Evolutionary conservation across 1,284 basidiomycete genomes (phyloP), one percentile per base, ranked within the genome.

Genomic region (Ganoderma lingzhi): DNA sequence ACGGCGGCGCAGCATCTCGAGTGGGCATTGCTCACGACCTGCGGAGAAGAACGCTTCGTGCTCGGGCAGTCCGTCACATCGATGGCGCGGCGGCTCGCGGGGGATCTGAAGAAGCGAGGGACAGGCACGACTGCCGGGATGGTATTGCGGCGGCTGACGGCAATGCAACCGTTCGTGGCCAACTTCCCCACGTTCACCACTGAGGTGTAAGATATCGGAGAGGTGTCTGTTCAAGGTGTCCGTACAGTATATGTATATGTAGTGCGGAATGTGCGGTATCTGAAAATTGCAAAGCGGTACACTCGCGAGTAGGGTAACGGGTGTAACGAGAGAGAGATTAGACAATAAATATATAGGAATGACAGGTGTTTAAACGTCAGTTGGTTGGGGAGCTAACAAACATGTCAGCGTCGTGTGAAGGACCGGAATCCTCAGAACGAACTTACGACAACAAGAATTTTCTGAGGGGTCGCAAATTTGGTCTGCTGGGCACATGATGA

Each of bases 381-480:
- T 70, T 28, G 83, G 61, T 14, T 84, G 83, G 51, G 89, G 89
- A 42, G 90, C 88, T 86, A 66, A 19, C 41, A 35, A 39, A 35
- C 3, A 2, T 19, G 55, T 71, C 42, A 74, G 62, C n/a, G 62
- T 12, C 53, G 64, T 41, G 37, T 14, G 14, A 30, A 45, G 65
- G 66, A 65, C 35, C 64, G 42, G 60, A 58, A 53, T 48, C 30
- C 60, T 64, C 61, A 42, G 19, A 9, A 35, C 28, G 67, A n/a
- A 88, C 93, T 84, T 78, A 94, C 93, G 93, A 79, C 93, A 95
- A 78, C 93, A 94, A 1, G 92, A 87, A 73, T 93, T 90, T 76
- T 93, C 90, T 59, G 81, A 80, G 23, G 91, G 90, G 73, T 90
- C 82, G 74, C 93, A 94, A 61, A 85, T 86, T 70, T 87, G 85